A percentile compares a stretch with the other conserved stretches of the same genome.
These are phyloP conservation scores for Reticulascus tulasneorum DNA, from an alignment of 2,329 filamentous ascomycete species.

Conservation along the genomic window DNA sequence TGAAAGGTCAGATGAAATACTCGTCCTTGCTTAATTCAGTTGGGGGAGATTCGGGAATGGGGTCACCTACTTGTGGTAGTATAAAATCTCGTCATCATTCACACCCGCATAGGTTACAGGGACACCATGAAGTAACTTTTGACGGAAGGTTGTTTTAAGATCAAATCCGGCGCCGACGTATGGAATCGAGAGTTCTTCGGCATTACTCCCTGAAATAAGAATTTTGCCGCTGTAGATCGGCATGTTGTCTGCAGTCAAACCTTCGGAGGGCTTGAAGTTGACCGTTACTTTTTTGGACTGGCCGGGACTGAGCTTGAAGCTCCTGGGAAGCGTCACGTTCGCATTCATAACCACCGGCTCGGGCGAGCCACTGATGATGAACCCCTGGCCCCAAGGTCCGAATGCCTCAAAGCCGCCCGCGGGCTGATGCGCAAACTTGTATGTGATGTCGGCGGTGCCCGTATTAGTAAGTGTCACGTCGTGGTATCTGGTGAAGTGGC, in stretches of 20 bases:
- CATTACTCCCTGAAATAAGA: constrained; percentile 30
- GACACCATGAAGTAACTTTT: too few relatives aligned
- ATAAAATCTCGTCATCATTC: too few relatives aligned
- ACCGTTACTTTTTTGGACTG: constrained; percentile 21
- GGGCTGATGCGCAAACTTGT: constrained; percentile 24
- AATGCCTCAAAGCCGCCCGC: constrained; percentile 32
- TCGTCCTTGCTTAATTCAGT: constrained; percentile 6
- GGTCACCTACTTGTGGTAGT: too few relatives aligned
- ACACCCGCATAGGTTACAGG: constrained; percentile 7
- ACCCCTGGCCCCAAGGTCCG: constrained; percentile 8
- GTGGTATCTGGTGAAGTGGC: constrained; percentile 27
- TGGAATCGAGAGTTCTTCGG: constrained; percentile 38
- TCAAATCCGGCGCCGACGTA: constrained; percentile 25
- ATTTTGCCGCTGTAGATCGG: constrained; percentile 32
- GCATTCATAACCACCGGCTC: constrained; percentile 5
- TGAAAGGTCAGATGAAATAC: too few relatives aligned
- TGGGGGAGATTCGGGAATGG: constrained; percentile 12
- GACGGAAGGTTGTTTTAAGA: constrained; percentile 11
- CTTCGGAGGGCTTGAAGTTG: constrained; percentile 23
- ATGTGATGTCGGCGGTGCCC: constrained; percentile 27
- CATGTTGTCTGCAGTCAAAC: constrained; percentile 15
- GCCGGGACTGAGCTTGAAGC: constrained; percentile 21
- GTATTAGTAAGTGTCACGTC: constrained; percentile 31
- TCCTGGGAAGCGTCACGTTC: constrained; percentile 13
- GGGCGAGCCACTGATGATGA: too few relatives aligned